phyloP scores from a whole-genome alignment of 192 early-diverging fungal genomes.

The Paraglomus brasilianum region DNA sequence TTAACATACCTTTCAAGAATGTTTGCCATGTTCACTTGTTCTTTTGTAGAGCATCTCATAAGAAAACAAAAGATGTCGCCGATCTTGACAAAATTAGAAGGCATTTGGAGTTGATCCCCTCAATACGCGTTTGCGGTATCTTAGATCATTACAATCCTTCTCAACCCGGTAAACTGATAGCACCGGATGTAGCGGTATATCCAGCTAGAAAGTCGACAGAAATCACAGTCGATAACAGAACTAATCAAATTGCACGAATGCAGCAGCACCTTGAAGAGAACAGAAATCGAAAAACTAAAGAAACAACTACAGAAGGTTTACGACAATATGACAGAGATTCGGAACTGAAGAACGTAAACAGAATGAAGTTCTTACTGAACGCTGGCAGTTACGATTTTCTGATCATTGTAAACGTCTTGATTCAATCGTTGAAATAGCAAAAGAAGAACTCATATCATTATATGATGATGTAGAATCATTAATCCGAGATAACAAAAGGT shows the following conservation, averaged over 20 bases:
- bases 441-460: background rate
- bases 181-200: too few relatives aligned
- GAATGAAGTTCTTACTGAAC: background rate
- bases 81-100: too few relatives aligned
- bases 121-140: too few relatives aligned
- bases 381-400: background rate
- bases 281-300: constrained; percentile 15
- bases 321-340: background rate
- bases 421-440: background rate
- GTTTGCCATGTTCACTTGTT: too few relatives aligned
- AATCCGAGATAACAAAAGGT: background rate
- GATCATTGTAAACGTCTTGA: background rate
- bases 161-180: too few relatives aligned
- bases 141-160: too few relatives aligned
- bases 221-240: background rate
- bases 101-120: too few relatives aligned
- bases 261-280: background rate
- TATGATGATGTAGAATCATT: constrained; percentile 9
- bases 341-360: constrained; percentile 6
- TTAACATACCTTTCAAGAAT: too few relatives aligned
- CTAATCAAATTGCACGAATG: background rate
- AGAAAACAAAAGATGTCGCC: too few relatives aligned
- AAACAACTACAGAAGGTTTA: background rate
- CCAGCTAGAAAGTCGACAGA: constrained; percentile 5
- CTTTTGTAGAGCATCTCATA: too few relatives aligned